phyloP scores from a whole-genome alignment of 495 filamentous ascomycete genomes.

The Parathielavia hyrcaniae region DNA sequence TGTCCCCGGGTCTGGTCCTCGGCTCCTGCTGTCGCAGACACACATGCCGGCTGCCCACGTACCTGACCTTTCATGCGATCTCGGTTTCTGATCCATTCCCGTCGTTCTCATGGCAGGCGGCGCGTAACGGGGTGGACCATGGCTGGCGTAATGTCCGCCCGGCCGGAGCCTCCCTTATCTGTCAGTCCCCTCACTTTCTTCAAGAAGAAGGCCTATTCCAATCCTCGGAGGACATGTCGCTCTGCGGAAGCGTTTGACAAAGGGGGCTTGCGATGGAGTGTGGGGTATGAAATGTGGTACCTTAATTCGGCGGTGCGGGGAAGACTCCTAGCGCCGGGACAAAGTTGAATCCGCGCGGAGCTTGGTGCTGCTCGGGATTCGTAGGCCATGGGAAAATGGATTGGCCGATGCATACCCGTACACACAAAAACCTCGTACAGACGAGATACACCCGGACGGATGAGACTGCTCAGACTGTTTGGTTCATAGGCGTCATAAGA shows the following conservation, averaged over 20 bases:
- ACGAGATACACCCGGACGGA: too few species aligned
- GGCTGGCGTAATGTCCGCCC: background rate
- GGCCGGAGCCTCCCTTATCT: background rate
- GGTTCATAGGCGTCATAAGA: too few species aligned
- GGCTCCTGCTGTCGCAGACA: slow-evolving; percentile 14
- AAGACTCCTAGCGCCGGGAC: slow-evolving; percentile 12
- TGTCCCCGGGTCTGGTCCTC: slow-evolving; percentile 13
- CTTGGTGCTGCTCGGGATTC: slow-evolving; percentile 8
- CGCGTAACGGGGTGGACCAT: slow-evolving; percentile 3
- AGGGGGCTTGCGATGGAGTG: slow-evolving; percentile 2
- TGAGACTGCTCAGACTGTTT: too few species aligned
- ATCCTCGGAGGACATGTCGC: background rate
- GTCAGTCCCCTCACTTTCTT: background rate
- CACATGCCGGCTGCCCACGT: background rate
- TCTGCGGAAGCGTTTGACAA: background rate
- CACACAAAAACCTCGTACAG: too few species aligned
- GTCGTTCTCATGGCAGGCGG: slow-evolving; percentile 9
- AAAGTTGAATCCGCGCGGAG: slow-evolving; percentile 13
- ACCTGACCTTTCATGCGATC: too few species aligned
- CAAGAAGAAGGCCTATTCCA: background rate
- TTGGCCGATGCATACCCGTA: slow-evolving; percentile 21
- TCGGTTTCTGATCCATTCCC: background rate
- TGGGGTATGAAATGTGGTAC: slow-evolving; percentile 10
- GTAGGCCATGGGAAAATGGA: slow-evolving; percentile 25
- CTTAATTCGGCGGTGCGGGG: slow-evolving; percentile 6